phyloP scores from a whole-genome alignment of 2,329 filamentous ascomycete species.

The Penicillium italicum region DNA sequence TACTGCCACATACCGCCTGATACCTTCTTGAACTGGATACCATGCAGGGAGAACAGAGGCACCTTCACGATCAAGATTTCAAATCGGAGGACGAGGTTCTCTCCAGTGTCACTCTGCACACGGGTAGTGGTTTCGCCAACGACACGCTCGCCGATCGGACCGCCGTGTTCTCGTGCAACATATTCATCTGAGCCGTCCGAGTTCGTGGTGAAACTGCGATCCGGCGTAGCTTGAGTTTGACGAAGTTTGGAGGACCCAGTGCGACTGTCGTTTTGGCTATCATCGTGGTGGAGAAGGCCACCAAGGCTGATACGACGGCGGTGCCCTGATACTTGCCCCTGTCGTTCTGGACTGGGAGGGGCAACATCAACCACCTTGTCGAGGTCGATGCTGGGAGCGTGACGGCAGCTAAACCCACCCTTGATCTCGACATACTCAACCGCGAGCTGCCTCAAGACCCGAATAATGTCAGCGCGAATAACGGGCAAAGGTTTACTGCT shows the following conservation, averaged over 20 bases:
- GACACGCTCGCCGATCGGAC: constrained; percentile 54
- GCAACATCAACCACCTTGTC: constrained; percentile 64
- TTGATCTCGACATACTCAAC: constrained; percentile 92
- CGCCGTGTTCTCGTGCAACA: constrained; percentile 44
- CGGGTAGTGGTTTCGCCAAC: constrained; percentile 88
- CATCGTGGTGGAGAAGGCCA: constrained; percentile 63
- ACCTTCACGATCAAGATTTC: constrained; percentile 98
- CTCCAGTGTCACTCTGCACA: constrained; percentile 83
- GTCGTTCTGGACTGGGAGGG: constrained; percentile 55
- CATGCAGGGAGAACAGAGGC: constrained; percentile 84
- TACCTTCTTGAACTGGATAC: constrained; percentile 97
- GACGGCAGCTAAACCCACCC: constrained; percentile 86
- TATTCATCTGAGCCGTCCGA: constrained; percentile 84
- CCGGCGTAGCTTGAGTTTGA: constrained; percentile 49
- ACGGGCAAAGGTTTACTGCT: constrained; percentile 83
- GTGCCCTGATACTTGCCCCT: constrained; percentile 52
- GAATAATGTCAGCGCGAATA: constrained; percentile 85
- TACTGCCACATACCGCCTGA: constrained; percentile 97
- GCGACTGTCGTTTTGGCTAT: constrained; percentile 60
- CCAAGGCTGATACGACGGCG: constrained; percentile 81
- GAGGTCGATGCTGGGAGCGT: constrained; percentile 84
- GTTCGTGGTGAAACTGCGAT: constrained; percentile 73
- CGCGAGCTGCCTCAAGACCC: constrained; percentile 79
- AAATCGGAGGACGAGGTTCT: constrained; percentile 79
- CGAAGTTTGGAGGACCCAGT: constrained; percentile 46